Percentiles rank a stretch among this genome's conserved stretches.
Conservation (phyloP, 352 stramenopile species). For the Bremia lactucae region DNA sequence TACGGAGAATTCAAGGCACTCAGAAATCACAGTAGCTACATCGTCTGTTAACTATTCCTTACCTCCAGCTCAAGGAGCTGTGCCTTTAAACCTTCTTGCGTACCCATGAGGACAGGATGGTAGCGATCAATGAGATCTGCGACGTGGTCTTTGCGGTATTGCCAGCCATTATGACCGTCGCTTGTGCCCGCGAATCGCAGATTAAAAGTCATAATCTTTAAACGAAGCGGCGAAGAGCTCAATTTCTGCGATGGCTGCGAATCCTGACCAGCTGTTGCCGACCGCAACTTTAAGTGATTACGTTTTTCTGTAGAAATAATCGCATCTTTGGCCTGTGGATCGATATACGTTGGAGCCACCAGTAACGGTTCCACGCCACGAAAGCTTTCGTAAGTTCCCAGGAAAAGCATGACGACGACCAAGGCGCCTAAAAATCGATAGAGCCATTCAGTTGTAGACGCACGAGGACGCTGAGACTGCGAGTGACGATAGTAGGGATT, state of each 20-base stretch:
- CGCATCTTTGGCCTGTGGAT: conserved; percentile 24
- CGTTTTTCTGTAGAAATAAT: conserved; percentile 21
- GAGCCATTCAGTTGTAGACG: conserved; percentile 38
- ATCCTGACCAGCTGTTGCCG: not conserved
- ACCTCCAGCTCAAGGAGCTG: conserved; percentile 56
- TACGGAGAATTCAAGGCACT: conserved; percentile 6
- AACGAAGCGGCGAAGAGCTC: conserved; percentile 32
- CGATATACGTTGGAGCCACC: conserved; percentile 10
- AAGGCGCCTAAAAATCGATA: conserved; percentile 56
- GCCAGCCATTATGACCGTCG: conserved; percentile 58
- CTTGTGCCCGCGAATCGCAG: conserved; percentile 52
- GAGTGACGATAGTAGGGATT: conserved; percentile 81
- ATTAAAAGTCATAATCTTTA: conserved; percentile 82
- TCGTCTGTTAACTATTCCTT: not conserved
- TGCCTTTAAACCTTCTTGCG: conserved; percentile 59
- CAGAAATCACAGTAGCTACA: not conserved
- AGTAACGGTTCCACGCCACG: conserved; percentile 6
- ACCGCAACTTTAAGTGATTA: conserved; percentile 31
- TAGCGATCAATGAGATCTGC: conserved; percentile 67
- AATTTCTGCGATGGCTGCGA: conserved; percentile 9
- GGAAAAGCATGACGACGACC: conserved; percentile 60
- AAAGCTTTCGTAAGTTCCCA: conserved; percentile 37
- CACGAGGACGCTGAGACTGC: conserved; percentile 15
- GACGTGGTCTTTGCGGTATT: conserved; percentile 61
- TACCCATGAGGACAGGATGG: conserved; percentile 60